These are phyloP conservation scores for Sporothrix curviconia DNA, from an alignment of 2,329 filamentous ascomycete genomes.

Conservation along the genomic window DNA sequence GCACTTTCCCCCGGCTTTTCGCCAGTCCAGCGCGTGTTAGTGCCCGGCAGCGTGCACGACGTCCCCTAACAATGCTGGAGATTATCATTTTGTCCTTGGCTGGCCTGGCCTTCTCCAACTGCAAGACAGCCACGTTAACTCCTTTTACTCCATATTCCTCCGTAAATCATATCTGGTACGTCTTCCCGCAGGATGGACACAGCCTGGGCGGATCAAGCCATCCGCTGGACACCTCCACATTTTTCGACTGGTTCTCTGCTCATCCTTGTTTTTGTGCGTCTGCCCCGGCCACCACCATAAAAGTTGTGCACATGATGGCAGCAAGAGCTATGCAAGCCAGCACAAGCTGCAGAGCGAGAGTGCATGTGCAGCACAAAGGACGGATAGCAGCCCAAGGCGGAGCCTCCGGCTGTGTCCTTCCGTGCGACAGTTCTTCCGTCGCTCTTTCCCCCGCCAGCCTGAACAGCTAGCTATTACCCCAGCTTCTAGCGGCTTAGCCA, in stretches of 20 bases:
- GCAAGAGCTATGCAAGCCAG: background rate
- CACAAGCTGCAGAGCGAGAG: background rate
- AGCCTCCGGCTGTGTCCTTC: background rate
- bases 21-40: background rate
- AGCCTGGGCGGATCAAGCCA: background rate
- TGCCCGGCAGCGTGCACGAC: no score
- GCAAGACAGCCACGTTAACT: no score
- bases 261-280: no score
- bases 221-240: background rate
- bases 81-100: background rate
- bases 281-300: no score
- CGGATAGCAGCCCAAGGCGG: no score
- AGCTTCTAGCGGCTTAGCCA: background rate
- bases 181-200: background rate
- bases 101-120: background rate
- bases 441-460: background rate
- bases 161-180: no score
- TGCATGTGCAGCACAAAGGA: no score
- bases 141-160: no score
- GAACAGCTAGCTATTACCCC: background rate
- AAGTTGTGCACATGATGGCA: background rate
- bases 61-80: no score
- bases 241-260: background rate
- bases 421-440: background rate
- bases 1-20: background rate